Percentiles rank a stretch among this genome's conserved stretches.
These are phyloP conservation scores for Gossypium stocksii DNA, from an alignment of 345 rosid genomes.

Conservation along the genomic window DNA sequence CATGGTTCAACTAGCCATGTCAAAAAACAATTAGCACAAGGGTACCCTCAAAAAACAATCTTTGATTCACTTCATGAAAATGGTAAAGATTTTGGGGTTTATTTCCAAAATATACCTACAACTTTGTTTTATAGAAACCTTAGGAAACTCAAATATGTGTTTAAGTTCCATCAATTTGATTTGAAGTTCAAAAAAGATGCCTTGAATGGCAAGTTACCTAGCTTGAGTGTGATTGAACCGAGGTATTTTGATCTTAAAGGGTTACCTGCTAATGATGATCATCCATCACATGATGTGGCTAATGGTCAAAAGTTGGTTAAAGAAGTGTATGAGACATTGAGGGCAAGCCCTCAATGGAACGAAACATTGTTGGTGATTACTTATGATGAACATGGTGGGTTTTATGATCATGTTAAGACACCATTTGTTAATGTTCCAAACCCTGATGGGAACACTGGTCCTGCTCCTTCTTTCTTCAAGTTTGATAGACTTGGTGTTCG, in stretches of 20 bases:
- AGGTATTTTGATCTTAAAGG: slow-evolving; percentile 75
- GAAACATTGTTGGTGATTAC: slow-evolving; percentile 79
- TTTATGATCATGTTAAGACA: slow-evolving; percentile 87
- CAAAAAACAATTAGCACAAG: slow-evolving; percentile 62
- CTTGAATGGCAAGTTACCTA: slow-evolving; percentile 62
- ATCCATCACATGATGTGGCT: slow-evolving; percentile 92
- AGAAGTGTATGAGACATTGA: slow-evolving; percentile 79
- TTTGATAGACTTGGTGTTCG: slow-evolving; percentile 93
- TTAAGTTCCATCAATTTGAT: slow-evolving; percentile 63
- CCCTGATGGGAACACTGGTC: slow-evolving; percentile 92
- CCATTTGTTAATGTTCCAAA: slow-evolving; percentile 69
- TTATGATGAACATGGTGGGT: slow-evolving; percentile 96
- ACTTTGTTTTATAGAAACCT: slow-evolving; percentile 80
- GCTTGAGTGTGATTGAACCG: slow-evolving; percentile 78
- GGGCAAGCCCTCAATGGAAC: slow-evolving; percentile 94
- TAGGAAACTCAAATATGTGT: slow-evolving; percentile 74
- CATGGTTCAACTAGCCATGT: slow-evolving; percentile 93
- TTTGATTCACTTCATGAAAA: slow-evolving; percentile 81
- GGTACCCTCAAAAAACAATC: slow-evolving; percentile 92
- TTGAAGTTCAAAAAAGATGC: slow-evolving; percentile 68
- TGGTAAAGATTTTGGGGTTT: slow-evolving; percentile 60
- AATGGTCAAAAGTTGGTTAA: slow-evolving; percentile 75
- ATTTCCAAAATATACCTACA: slow-evolving; percentile 75
- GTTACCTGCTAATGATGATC: slow-evolving; percentile 83
- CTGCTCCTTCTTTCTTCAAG: slow-evolving; percentile 86